Conservation (phyloP, 306 rosid species). For the Castanospermum australe region DNA sequence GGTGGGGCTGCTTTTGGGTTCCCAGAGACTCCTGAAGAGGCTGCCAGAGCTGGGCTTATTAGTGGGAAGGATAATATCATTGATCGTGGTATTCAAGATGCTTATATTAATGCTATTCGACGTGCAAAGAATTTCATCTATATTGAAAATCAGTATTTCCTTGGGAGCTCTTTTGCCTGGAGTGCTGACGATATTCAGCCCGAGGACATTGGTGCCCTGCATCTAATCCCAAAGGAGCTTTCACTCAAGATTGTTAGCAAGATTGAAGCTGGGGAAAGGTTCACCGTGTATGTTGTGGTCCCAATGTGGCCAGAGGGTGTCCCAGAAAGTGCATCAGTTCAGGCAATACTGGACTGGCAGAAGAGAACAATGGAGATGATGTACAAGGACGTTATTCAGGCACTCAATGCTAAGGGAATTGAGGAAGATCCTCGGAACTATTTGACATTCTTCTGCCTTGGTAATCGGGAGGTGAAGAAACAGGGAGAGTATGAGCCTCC, state of each 20-base stretch:
- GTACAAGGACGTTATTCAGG: constrained; percentile 61
- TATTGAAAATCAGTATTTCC: constrained; percentile 77
- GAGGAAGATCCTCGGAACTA: constrained; percentile 73
- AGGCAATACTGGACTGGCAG: constrained; percentile 83
- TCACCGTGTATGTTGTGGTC: constrained; percentile 60
- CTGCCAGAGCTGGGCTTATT: constrained; percentile 68
- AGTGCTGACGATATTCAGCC: constrained; percentile 53
- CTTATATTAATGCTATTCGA: constrained; percentile 68
- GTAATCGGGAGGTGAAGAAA: constrained; percentile 71
- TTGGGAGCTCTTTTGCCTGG: constrained; percentile 70
- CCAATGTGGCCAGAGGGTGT: constrained; percentile 87
- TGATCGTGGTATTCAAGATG: constrained; percentile 78
- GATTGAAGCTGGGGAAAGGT: constrained; percentile 77
- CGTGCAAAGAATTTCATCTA: constrained; percentile 73
- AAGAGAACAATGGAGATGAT: constrained; percentile 76
- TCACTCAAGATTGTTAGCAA: constrained; percentile 69
- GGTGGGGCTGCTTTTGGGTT: constrained; percentile 86
- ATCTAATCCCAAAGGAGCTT: constrained; percentile 70
- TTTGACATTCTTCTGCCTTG: constrained; percentile 83
- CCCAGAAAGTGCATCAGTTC: constrained; percentile 76
- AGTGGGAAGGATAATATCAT: constrained; percentile 77
- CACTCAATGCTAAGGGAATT: constrained; percentile 55
- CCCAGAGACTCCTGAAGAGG: constrained; percentile 76
- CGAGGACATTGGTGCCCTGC: constrained; percentile 65
- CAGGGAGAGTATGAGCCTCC: constrained; percentile 63